phyloP scores from a whole-genome alignment of 2,329 filamentous ascomycete genomes.

The Ophiostoma perfectum region DNA sequence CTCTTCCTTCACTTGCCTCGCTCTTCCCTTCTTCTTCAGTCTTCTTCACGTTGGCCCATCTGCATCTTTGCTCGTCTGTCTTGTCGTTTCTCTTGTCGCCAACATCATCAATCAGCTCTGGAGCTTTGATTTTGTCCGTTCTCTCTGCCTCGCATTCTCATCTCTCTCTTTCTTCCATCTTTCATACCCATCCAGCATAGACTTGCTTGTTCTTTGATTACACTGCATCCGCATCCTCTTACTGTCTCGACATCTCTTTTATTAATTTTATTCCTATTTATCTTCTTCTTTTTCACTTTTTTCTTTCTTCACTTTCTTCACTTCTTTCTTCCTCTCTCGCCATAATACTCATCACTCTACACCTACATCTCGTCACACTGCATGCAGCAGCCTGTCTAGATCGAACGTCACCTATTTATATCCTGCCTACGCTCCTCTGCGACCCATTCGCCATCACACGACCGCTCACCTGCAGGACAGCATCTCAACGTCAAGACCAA shows the following conservation, averaged over 20 bases:
- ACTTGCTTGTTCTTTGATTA: neutral
- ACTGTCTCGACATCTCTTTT: neutral
- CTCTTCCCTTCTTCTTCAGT: conserved; percentile 19
- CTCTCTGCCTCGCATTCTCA: neutral
- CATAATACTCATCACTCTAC: neutral
- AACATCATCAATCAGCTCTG: conserved; percentile 24
- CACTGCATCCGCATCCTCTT: neutral
- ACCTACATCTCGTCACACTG: conserved; percentile 15
- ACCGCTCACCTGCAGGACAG: conserved; percentile 8
- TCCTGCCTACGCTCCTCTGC: conserved; percentile 10
- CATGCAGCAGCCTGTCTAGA: neutral
- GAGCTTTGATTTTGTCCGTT: conserved; percentile 22
- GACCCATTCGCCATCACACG: conserved; percentile 8
- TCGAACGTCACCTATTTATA: conserved; percentile 6
- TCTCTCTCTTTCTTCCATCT: neutral
- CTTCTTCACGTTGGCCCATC: conserved; percentile 25
- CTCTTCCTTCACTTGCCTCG: neutral
- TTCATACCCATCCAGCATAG: neutral
- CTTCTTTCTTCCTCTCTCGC: neutral
- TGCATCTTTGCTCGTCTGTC: conserved; percentile 17
- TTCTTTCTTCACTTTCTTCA: neutral
- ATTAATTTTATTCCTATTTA: conserved; percentile 5
- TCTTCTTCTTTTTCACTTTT: neutral
- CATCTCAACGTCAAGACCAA: conserved; percentile 11
- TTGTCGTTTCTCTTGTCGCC: neutral